Evolutionary conservation across 345 rosid species (phyloP).

Genomic region (Ceriops tagal): DNA sequence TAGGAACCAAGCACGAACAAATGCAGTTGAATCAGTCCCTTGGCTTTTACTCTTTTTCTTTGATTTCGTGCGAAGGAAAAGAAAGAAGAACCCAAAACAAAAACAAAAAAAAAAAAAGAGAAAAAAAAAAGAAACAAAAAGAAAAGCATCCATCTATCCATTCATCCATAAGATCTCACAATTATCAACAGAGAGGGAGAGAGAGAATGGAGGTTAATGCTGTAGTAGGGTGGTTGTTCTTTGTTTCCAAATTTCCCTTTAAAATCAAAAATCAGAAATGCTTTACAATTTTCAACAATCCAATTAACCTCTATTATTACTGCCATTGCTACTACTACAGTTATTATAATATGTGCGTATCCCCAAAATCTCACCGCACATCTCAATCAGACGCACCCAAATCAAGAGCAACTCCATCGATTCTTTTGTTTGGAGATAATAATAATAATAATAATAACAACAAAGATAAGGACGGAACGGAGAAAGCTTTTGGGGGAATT

Average conservation of each 20-base stretch:
- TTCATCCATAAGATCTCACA: too few species aligned
- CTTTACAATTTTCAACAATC: conserved; percentile 11
- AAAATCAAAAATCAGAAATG: conserved; percentile 22
- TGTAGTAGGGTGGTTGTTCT: conserved; percentile 15
- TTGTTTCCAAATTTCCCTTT: conserved; percentile 10
- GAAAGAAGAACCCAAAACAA: conserved; percentile 3
- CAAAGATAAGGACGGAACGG: too few species aligned
- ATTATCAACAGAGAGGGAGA: too few species aligned
- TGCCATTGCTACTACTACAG: too few species aligned
- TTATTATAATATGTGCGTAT: neutral
- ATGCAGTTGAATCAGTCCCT: too few species aligned
- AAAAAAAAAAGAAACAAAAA: conserved; percentile 25
- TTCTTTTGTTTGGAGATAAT: too few species aligned
- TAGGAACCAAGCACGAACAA: too few species aligned
- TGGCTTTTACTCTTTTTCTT: too few species aligned
- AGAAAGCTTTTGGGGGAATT: too few species aligned
- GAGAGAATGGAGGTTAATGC: conserved; percentile 19
- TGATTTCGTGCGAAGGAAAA: too few species aligned
- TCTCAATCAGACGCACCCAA: conserved; percentile 50
- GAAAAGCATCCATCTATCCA: neutral
- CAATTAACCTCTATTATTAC: neutral
- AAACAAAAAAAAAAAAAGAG: conserved; percentile 6
- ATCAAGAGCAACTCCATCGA: too few species aligned
- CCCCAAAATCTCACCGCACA: conserved; percentile 48
- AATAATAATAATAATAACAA: too few species aligned